Percentiles rank a stretch among this genome's conserved stretches.
Evolutionary conservation across 305 asterid genomes (phyloP).

Genomic region (Solanum hybrid): DNA sequence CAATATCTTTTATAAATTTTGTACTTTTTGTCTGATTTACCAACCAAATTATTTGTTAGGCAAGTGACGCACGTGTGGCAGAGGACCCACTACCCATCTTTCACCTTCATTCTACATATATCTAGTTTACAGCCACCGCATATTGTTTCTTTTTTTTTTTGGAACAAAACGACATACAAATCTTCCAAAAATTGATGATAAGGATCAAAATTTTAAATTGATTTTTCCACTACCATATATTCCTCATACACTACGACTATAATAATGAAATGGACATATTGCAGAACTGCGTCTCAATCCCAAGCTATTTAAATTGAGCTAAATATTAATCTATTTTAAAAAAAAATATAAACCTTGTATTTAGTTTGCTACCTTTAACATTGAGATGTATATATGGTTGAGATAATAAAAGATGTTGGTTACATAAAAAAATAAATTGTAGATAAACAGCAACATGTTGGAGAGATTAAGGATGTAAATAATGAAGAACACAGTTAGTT

Average conservation of each 20-base stretch:
- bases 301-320: background rate
- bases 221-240: conserved; percentile 12
- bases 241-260: background rate
- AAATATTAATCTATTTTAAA: background rate
- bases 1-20: background rate
- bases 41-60: background rate
- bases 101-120: conserved; percentile 5
- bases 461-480: background rate
- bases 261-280: background rate
- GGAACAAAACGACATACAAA: background rate
- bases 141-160: conserved; percentile 3
- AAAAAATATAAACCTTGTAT: background rate
- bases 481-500: background rate
- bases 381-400: background rate
- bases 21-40: background rate
- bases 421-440: background rate
- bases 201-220: background rate
- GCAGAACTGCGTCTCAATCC: background rate
- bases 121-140: conserved; percentile 11
- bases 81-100: conserved; percentile 51
- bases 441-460: background rate
- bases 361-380: background rate
- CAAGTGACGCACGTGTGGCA: conserved; percentile 13
- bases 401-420: background rate
- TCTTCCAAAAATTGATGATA: background rate